Conservation (phyloP, 805 yeast species). For the Blastobotrys americana region DNA sequence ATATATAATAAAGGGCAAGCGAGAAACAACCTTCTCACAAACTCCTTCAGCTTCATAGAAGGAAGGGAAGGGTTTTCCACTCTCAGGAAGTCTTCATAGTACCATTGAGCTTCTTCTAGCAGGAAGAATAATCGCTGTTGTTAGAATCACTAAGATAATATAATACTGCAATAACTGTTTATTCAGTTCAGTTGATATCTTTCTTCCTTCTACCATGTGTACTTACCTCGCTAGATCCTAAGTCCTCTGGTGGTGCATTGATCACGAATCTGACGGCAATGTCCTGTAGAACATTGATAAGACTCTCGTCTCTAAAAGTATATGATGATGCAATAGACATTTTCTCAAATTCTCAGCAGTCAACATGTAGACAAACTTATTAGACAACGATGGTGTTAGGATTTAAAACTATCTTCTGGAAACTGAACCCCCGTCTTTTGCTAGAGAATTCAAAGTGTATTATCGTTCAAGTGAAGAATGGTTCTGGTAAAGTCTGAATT, state of each 20-base stretch:
- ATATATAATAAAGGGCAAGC: slow-evolving; percentile 46
- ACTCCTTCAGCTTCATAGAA: slow-evolving; percentile 63
- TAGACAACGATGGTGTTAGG: too few species aligned
- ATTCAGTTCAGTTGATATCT: slow-evolving; percentile 3
- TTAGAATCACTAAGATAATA: neutral
- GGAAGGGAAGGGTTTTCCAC: slow-evolving; percentile 71
- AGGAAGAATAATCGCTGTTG: slow-evolving; percentile 78
- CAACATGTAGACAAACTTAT: too few species aligned
- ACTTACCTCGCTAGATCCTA: slow-evolving; percentile 54
- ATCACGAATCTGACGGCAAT: slow-evolving; percentile 81
- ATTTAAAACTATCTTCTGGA: too few species aligned
- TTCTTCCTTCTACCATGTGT: neutral
- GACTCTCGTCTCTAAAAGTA: slow-evolving; percentile 12
- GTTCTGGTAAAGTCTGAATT: too few species aligned
- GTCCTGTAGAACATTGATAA: slow-evolving; percentile 39
- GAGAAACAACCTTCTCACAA: slow-evolving; percentile 71
- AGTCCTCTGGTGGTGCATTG: slow-evolving; percentile 87
- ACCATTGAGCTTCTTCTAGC: slow-evolving; percentile 98
- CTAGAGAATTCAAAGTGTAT: too few species aligned
- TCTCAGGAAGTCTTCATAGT: slow-evolving; percentile 77
- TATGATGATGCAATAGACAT: slow-evolving; percentile 17
- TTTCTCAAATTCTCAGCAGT: too few species aligned
- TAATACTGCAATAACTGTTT: too few species aligned
- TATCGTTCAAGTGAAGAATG: too few species aligned
- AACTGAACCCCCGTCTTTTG: too few species aligned